Base-by-base conservation (phyloP, 805 yeast genomes). In the Jamesozyma hellenica region DNA sequence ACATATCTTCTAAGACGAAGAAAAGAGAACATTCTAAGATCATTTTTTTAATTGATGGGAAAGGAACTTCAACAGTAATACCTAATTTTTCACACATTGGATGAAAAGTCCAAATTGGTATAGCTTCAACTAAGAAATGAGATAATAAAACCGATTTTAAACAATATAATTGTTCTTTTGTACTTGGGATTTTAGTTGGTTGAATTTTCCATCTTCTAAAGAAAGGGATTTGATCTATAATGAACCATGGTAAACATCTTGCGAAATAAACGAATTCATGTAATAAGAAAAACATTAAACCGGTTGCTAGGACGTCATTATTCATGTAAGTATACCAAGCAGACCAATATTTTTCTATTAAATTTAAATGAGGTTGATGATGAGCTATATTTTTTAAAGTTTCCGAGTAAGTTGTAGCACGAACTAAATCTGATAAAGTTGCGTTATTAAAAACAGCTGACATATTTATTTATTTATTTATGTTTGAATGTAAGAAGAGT, bases 81-180 rank as follows among this genome's bases (percentile, higher is more conserved):
- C 94, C 94, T 46, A 90, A 71, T 52, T 71, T 69, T 54, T 79
- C 76, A 66, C 96, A 85, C 57, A 90, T 66, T 45, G 96, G 95
- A 63, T 90, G 96, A 77, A 90, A 90, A 38, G 87, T 80, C 95
- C 96, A 90, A 50, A 90, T 92, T 41, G 96, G 97, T 45, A 92
- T 70, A 4, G 95, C 95, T 69, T 90, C 98, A 38, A 90, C 94
- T 47, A 90, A 64, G 63, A 87, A 79, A 66, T 90, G 98, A 3
- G 94, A 82, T 36, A 77, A 73, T 41, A 92, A 65, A 26, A 90
- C 96, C 23, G 82, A 68, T 62, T 84, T 82, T 51, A 85, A 69
- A 64, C 98, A 90, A 63, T 84, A 87, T 88, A 94, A 77, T 62
- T 90, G 96, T 66, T 90, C 96, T 58, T 72, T 71, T 44, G 74